Evolutionary conservation across 2,329 filamentous ascomycete genomes (phyloP), one percentile per base, ranked within the genome.

Genomic region (Gnomoniopsis sp.): DNA sequence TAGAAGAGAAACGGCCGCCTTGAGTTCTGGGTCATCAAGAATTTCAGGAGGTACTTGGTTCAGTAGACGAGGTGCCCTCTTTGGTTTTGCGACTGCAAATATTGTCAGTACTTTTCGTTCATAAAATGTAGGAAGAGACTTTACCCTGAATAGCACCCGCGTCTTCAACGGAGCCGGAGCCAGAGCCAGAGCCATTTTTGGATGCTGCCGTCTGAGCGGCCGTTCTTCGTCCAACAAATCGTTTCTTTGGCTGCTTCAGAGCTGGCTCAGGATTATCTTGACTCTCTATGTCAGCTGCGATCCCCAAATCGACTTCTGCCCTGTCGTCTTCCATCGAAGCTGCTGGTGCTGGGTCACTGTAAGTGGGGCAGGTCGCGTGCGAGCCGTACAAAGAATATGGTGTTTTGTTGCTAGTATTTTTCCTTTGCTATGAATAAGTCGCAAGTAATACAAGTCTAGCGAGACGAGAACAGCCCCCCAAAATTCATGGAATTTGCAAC

Each of bases 1-100:
- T 2, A 99, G 85, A 34, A 99, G 83, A 6, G 86, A 81, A 59
- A 98, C 92, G 3, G 95, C 95, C 48, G 87, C 88, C 72, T 93
- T 93, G 68, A 99, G 89, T 50, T 89, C 90, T 50, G 87, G 79
- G 68, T 99, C 89, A 63, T 96, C 83, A 21, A 95, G 80, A 63
- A 99, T 96, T 63, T 93, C 89, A 17, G 87, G 81, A 2, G 95
- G 93, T 1, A 99, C 90, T 70, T 95, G 90, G 71, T 97, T 98
- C 61, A 98, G 75, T n/a, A 92, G 85, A 64, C 95, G 84, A 1
- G 90, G 88, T 17, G 87, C 81, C 67, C 90, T 83, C 65, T 89
- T 83, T 43, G 90, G 83, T 65, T 87, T 85, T 21, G 89, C 82
- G 58, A 88, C 90, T 95, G 64, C 48, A 48, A 15, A 49, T 2